phyloP scores from a whole-genome alignment of 495 filamentous ascomycete species.

The Thozetella sp. region DNA sequence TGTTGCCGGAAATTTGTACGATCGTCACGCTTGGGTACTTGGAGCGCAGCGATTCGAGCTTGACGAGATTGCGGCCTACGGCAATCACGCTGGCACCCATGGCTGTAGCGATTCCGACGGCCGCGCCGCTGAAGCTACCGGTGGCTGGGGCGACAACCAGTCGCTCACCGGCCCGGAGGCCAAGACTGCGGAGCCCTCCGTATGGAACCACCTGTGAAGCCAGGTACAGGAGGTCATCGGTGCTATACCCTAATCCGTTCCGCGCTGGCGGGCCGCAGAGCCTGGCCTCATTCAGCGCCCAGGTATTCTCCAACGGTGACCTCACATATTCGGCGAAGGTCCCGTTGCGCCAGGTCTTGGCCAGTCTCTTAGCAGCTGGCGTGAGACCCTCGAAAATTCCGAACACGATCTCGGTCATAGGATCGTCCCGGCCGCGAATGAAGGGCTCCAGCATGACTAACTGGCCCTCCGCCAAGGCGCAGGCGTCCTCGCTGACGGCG shows the following conservation, averaged over 20 bases:
- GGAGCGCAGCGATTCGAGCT: slow-evolving; percentile 21
- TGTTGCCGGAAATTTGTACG: slow-evolving; percentile 43
- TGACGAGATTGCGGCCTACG: slow-evolving; percentile 45
- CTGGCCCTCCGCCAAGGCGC: slow-evolving; percentile 35
- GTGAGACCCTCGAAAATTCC: slow-evolving; percentile 27
- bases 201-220: slow-evolving; percentile 39
- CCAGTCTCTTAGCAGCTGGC: slow-evolving; percentile 13
- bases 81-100: slow-evolving; percentile 58
- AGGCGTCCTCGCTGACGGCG: slow-evolving; percentile 45
- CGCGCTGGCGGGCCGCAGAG: slow-evolving; percentile 13
- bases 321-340: slow-evolving; percentile 42
- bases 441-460: slow-evolving; percentile 48
- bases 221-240: slow-evolving; percentile 26
- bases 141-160: slow-evolving; percentile 57
- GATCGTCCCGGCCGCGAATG: slow-evolving; percentile 47
- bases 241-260: slow-evolving; percentile 28
- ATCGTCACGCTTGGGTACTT: slow-evolving; percentile 28
- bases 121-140: slow-evolving; percentile 49
- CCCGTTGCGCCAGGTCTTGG: slow-evolving; percentile 34
- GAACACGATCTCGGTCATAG: slow-evolving; percentile 28
- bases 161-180: slow-evolving; percentile 51
- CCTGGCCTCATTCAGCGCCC: slow-evolving; percentile 33
- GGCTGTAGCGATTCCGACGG: slow-evolving; percentile 47
- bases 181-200: slow-evolving; percentile 53
- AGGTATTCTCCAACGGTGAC: slow-evolving; percentile 43